A percentile compares a stretch with the other conserved stretches of the same genome.
phyloP scores from a whole-genome alignment of 495 filamentous ascomycete species.

The Alectoria sarmentosa region DNA sequence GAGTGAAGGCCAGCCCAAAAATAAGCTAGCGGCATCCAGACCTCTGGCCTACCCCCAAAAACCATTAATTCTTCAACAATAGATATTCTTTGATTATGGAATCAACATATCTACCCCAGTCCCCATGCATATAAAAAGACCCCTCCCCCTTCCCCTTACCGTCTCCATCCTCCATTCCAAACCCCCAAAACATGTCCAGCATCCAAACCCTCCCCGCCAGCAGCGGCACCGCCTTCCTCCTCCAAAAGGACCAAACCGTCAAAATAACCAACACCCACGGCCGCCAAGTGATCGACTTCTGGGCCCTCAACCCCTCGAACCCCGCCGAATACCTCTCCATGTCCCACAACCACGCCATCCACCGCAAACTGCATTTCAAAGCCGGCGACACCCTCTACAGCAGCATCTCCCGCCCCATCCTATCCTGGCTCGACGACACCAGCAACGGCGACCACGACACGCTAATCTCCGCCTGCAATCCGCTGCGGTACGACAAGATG shows the following conservation, averaged over 20 bases:
- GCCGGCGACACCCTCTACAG: constrained; percentile 32
- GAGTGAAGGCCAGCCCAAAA: neutral
- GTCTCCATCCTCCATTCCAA: neutral
- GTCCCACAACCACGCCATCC: constrained; percentile 36
- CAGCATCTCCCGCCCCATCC: constrained; percentile 34
- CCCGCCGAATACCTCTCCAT: constrained; percentile 33
- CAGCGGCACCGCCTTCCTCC: constrained; percentile 36
- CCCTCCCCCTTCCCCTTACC: neutral
- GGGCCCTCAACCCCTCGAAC: constrained; percentile 33
- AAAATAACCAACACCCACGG: constrained; percentile 47
- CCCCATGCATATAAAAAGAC: neutral
- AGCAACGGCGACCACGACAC: constrained; percentile 38
- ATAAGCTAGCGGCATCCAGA: neutral
- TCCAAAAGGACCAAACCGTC: constrained; percentile 36
- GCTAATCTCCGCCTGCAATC: constrained; percentile 37
- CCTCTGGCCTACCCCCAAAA: neutral
- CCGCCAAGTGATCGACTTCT: constrained; percentile 47
- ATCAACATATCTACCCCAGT: neutral
- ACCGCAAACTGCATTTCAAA: constrained; percentile 28
- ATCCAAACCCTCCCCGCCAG: constrained; percentile 26
- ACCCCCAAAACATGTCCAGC: neutral
- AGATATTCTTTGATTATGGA: neutral
- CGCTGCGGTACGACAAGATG: constrained; percentile 32
- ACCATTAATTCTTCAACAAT: neutral
- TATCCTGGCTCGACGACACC: constrained; percentile 36